phyloP scores from a whole-genome alignment of 2,329 filamentous ascomycete species.

The Arthrobotrys musiformis region DNA sequence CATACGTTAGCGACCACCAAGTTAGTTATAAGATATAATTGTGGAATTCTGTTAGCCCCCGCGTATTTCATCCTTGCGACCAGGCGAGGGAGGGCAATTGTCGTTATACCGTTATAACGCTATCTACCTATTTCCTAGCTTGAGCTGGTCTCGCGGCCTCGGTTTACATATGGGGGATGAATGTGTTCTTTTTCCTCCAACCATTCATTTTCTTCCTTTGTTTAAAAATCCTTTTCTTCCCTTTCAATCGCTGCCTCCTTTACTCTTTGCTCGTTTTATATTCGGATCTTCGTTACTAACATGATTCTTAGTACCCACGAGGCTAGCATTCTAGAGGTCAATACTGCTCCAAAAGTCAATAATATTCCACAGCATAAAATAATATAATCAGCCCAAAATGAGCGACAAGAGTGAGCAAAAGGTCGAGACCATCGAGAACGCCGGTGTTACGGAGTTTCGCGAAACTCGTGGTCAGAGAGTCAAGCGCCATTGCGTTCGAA shows the following conservation, averaged over 20 bases:
- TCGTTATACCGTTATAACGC: neutral
- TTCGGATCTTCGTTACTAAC: neutral
- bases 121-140: neutral
- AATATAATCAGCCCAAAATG: conserved; percentile 32
- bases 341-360: neutral
- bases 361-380: neutral
- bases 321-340: neutral
- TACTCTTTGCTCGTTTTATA: neutral
- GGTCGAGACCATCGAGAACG: conserved; percentile 50
- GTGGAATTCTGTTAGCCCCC: neutral
- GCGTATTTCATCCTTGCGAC: neutral
- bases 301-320: neutral
- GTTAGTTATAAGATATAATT: neutral
- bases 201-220: neutral
- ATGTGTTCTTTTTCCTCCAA: neutral
- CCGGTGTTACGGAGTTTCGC: conserved; percentile 13
- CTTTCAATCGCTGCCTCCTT: neutral
- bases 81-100: too few relatives aligned
- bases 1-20: neutral
- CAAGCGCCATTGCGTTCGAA: conserved; percentile 67
- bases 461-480: conserved; percentile 61
- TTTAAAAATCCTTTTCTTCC: neutral
- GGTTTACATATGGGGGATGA: too few relatives aligned
- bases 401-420: conserved; percentile 42
- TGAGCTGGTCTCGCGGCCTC: neutral